These are phyloP conservation scores for Magnaporthiopsis rhizophila DNA, from an alignment of 2,329 filamentous ascomycete genomes.

Conservation along the genomic window DNA sequence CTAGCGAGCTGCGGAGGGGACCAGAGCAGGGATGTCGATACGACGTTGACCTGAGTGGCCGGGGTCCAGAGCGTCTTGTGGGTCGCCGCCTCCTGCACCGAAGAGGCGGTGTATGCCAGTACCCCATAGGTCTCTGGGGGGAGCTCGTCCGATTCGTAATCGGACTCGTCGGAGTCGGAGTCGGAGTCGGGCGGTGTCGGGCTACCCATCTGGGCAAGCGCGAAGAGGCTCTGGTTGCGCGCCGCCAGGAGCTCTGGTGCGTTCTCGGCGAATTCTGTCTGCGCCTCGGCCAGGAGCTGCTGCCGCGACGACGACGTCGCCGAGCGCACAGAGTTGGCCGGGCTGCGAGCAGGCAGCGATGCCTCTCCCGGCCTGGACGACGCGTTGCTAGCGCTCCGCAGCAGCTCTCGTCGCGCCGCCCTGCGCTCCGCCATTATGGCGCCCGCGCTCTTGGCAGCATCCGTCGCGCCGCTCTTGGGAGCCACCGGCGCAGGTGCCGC, in stretches of 20 bases:
- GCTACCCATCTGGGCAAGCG: constrained; percentile 35
- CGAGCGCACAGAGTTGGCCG: constrained; percentile 17
- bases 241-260: constrained; percentile 28
- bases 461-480: not conserved
- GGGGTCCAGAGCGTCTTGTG: constrained; percentile 20
- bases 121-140: not conserved
- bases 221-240: constrained; percentile 31
- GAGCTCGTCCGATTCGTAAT: constrained; percentile 16
- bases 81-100: constrained; percentile 1
- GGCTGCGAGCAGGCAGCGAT: constrained; percentile 16
- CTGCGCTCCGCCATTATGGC: constrained; percentile 25
- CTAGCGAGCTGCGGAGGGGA: constrained; percentile 10
- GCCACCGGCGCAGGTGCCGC: not conserved
- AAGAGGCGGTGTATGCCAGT: constrained; percentile 5
- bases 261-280: constrained; percentile 35
- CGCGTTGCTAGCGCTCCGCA: constrained; percentile 22
- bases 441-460: not conserved
- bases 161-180: too few species aligned
- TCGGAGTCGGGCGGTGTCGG: constrained; percentile 48
- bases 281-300: constrained; percentile 35
- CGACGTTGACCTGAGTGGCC: constrained; percentile 4
- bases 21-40: constrained; percentile 19
- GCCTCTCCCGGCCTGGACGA: constrained; percentile 18
- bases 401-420: constrained; percentile 28
- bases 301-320: constrained; percentile 35